Conservation (phyloP, 2,329 filamentous ascomycete genomes). For the Claviceps quebecensis region DNA sequence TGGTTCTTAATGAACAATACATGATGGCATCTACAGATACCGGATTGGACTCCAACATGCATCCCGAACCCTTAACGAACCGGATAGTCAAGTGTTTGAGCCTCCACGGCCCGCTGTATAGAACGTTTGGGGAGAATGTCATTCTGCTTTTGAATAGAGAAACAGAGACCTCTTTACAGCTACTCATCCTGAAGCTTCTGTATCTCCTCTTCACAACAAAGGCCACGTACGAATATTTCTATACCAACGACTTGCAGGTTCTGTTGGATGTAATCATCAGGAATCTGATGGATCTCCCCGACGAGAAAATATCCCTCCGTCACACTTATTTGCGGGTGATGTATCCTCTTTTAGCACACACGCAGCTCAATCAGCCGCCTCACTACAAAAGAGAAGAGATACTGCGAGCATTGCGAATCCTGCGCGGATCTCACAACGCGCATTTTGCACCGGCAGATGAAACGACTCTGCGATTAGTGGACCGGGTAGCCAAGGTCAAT, state of each 20-base stretch:
- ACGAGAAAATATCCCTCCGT: constrained; percentile 61
- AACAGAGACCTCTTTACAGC: constrained; percentile 82
- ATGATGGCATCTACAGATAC: constrained; percentile 61
- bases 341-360: constrained; percentile 80
- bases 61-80: constrained; percentile 57
- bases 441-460: constrained; percentile 74
- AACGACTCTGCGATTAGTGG: constrained; percentile 63
- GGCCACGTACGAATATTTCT: constrained; percentile 93
- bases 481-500: constrained; percentile 57
- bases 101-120: constrained; percentile 64
- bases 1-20: constrained; percentile 96
- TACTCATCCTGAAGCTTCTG: constrained; percentile 90
- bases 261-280: constrained; percentile 91
- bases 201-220: constrained; percentile 91
- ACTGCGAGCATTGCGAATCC: constrained; percentile 56
- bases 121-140: constrained; percentile 95
- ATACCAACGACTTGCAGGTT: constrained; percentile 91
- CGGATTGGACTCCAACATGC: constrained; percentile 22
- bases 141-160: constrained; percentile 91
- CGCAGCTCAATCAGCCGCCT: constrained; percentile 71
- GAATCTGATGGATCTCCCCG: constrained; percentile 88
- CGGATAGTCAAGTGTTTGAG: constrained; percentile 86
- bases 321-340: constrained; percentile 93
- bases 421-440: constrained; percentile 48
- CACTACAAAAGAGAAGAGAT: constrained; percentile 90